phyloP scores from a whole-genome alignment of 306 rosid genomes.

The Glycyrrhiza uralensis region DNA sequence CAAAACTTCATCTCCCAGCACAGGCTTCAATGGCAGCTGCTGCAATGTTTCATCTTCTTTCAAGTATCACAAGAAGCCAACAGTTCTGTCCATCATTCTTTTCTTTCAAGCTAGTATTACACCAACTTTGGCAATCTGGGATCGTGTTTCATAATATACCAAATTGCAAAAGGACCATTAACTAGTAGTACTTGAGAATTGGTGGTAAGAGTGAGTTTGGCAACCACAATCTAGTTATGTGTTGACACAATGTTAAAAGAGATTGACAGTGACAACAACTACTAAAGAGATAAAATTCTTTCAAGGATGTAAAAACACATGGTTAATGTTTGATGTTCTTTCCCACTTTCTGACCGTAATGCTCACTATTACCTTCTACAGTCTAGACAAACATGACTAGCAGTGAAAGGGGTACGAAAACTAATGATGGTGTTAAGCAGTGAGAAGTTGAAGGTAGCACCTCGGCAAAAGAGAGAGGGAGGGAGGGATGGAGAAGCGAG shows the following conservation, averaged over 20 bases:
- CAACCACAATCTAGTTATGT: not conserved
- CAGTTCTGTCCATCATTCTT: not conserved
- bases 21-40: not conserved
- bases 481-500: not conserved
- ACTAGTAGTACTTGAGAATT: too few species aligned
- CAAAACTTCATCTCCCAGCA: not conserved
- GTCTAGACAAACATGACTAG: not conserved
- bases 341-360: not conserved
- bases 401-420: not conserved
- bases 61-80: not conserved
- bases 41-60: not conserved
- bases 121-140: too few species aligned
- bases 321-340: not conserved
- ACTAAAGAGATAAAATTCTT: not conserved
- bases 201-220: not conserved
- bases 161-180: too few species aligned
- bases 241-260: not conserved
- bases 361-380: not conserved
- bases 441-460: not conserved
- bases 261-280: not conserved
- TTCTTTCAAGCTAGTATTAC: too few species aligned
- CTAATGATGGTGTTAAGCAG: not conserved
- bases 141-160: too few species aligned
- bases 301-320: not conserved
- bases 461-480: not conserved